Evolutionary conservation across 176 grass and related monocot genomes (phyloP).

Genomic region (Hsuehochloa calcarea): DNA sequence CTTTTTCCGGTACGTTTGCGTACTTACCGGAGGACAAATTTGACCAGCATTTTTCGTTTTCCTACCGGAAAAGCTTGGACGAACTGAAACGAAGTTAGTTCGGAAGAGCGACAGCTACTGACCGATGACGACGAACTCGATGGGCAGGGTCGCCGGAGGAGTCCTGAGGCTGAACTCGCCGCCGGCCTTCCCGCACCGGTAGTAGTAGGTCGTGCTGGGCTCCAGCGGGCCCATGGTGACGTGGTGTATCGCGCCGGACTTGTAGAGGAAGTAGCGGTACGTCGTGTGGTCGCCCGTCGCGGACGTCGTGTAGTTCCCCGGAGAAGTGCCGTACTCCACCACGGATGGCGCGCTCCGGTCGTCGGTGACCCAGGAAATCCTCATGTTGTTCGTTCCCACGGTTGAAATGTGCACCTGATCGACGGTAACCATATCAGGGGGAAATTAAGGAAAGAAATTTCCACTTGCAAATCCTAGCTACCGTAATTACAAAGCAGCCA

Average conservation of each 20-base stretch:
- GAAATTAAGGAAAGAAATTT: neutral
- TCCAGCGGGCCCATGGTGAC: constrained; percentile 59
- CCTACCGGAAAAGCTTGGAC: too few relatives aligned
- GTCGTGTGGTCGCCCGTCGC: constrained; percentile 39
- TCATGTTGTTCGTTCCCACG: constrained; percentile 39
- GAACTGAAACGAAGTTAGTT: too few relatives aligned
- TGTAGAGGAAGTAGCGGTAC: constrained; percentile 65
- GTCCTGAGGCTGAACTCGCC: constrained; percentile 71
- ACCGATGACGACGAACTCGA: constrained; percentile 65
- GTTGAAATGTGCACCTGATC: constrained; percentile 55
- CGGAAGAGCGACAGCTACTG: neutral
- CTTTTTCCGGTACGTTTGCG: too few relatives aligned
- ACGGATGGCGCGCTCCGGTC: constrained; percentile 33
- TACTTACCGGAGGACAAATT: too few relatives aligned
- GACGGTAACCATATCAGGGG: neutral
- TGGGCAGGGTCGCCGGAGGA: constrained; percentile 51
- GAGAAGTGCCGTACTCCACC: constrained; percentile 55
- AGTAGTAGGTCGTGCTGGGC: constrained; percentile 66
- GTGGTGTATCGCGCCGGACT: constrained; percentile 76
- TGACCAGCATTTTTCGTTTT: too few relatives aligned
- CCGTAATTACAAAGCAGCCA: neutral
- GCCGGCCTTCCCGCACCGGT: constrained; percentile 56
- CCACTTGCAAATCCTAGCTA: neutral
- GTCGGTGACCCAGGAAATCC: constrained; percentile 62
- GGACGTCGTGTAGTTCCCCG: constrained; percentile 22